These are phyloP conservation scores for Fraxinus ornus DNA, from an alignment of 305 asterid genomes.

Conservation along the genomic window DNA sequence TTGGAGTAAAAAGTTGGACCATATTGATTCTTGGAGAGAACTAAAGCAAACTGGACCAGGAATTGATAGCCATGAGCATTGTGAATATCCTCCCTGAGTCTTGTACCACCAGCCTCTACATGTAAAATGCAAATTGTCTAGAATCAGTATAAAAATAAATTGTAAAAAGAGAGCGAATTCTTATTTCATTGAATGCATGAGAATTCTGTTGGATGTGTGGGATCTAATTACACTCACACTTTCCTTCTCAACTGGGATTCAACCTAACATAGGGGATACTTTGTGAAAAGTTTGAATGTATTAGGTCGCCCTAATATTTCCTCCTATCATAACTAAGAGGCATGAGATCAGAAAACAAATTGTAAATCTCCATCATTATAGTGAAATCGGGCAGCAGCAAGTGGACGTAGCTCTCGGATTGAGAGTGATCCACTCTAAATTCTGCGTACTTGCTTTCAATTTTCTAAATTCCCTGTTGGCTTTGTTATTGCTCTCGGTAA, in stretches of 20 bases:
- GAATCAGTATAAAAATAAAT: conserved; percentile 35
- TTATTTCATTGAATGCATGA: conserved; percentile 2
- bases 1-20: conserved; percentile 44
- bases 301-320: not conserved
- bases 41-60: conserved; percentile 95
- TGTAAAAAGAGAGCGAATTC: conserved; percentile 1
- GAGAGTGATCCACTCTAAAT: not conserved
- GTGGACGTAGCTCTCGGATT: not conserved
- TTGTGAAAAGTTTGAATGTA: not conserved
- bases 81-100: conserved; percentile 95
- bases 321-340: not conserved
- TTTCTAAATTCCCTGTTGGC: not conserved
- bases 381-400: not conserved
- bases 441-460: not conserved
- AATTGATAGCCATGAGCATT: conserved; percentile 99
- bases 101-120: conserved; percentile 91
- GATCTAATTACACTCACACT: not conserved
- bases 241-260: not conserved
- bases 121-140: conserved; percentile 31
- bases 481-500: not conserved
- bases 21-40: conserved; percentile 60
- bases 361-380: not conserved
- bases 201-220: not conserved
- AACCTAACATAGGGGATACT: not conserved
- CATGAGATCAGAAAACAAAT: not conserved